Conservation (phyloP, 768 basidiomycete genomes). For the Paxillus involutus region DNA sequence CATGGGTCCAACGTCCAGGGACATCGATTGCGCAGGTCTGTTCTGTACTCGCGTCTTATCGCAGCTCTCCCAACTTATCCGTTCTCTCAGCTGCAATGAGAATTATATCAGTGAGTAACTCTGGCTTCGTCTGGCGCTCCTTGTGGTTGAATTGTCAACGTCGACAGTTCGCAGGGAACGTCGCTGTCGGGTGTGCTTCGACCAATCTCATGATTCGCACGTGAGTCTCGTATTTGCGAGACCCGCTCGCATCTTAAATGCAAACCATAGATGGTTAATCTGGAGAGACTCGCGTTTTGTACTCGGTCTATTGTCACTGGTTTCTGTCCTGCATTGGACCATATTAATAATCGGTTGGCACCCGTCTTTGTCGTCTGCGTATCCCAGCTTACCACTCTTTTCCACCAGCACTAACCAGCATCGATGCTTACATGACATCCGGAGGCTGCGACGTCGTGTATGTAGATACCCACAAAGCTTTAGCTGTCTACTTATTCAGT, state of each 20-base stretch:
- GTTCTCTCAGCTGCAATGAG: constrained; percentile 6
- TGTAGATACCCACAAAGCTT: not conserved
- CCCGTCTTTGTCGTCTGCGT: not conserved
- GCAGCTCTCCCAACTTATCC: not conserved
- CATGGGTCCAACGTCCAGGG: not conserved
- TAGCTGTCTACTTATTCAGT: constrained; percentile 19
- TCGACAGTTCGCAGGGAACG: constrained; percentile 12
- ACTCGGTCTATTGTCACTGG: constrained; percentile 9
- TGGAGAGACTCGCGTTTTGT: constrained; percentile 22
- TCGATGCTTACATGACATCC: not conserved
- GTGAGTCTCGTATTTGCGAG: constrained; percentile 8
- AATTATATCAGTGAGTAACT: constrained; percentile 11
- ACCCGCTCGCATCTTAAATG: not conserved
- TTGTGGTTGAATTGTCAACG: not conserved
- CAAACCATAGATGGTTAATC: constrained; percentile 23
- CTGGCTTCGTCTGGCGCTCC: not conserved
- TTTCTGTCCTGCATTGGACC: constrained; percentile 23
- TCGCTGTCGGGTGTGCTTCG: constrained; percentile 19
- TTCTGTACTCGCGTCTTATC: not conserved
- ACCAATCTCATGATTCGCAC: constrained; percentile 30
- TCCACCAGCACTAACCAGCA: constrained; percentile 15
- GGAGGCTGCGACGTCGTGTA: constrained; percentile 4
- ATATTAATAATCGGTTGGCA: constrained; percentile 15
- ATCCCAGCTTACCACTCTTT: not conserved
- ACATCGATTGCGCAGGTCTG: constrained; percentile 19